Conservation (phyloP, 306 rosid genomes). For the Mimosa bimucronata region DNA sequence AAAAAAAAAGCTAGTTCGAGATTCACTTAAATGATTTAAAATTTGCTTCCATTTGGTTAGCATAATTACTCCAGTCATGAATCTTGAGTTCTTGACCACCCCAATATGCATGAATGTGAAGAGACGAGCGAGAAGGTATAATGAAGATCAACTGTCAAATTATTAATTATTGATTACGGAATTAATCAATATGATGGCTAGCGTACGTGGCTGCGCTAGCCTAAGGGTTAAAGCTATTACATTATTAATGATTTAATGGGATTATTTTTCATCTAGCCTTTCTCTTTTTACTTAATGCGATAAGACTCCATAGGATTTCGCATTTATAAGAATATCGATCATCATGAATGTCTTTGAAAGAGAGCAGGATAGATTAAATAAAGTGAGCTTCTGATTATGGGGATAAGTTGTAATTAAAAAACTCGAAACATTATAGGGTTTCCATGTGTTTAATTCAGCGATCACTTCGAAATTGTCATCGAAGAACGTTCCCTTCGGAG, state of each 20-base stretch:
- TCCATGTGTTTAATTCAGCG: slow-evolving; percentile 26
- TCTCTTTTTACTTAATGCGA: not conserved
- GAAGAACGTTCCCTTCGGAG: slow-evolving; percentile 60
- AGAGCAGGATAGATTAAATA: not conserved
- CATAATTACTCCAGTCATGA: not conserved
- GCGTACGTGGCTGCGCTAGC: not conserved
- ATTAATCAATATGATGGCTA: not conserved
- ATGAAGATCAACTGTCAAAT: not conserved
- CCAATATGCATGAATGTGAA: not conserved
- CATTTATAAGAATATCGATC: not conserved
- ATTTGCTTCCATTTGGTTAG: not conserved
- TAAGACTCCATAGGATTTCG: slow-evolving; percentile 40
- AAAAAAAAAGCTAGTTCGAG: not conserved
- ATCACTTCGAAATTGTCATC: slow-evolving; percentile 43
- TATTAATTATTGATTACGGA: not conserved
- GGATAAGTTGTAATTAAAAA: slow-evolving; percentile 12
- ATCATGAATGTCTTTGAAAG: slow-evolving; percentile 6
- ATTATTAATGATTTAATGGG: not conserved
- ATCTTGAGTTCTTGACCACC: not conserved
- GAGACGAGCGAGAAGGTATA: too few relatives aligned
- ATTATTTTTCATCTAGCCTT: not conserved
- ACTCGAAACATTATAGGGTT: slow-evolving; percentile 28
- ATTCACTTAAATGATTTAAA: not conserved
- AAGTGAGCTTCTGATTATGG: not conserved
- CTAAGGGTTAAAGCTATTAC: not conserved